Conservation (phyloP, 1,139 yeast species). For the Suhomyces choctaworum region DNA sequence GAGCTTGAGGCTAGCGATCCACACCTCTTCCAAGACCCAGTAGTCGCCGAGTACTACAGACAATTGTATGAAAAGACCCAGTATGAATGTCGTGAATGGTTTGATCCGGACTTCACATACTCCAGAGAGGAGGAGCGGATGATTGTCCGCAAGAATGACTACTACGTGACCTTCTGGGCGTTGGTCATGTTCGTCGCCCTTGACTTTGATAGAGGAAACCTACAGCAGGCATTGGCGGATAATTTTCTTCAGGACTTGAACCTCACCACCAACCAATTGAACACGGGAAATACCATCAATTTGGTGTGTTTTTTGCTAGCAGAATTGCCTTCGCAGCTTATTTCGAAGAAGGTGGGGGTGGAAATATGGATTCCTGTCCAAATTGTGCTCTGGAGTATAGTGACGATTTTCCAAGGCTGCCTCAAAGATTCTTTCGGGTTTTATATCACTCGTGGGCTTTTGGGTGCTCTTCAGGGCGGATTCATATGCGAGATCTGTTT, state of each 20-base stretch:
- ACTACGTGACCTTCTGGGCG: constrained; percentile 47
- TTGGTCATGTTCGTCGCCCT: constrained; percentile 52
- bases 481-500: constrained; percentile 32
- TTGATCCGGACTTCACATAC: constrained; percentile 51
- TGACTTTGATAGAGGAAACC: constrained; percentile 53
- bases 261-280: constrained; percentile 49
- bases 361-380: constrained; percentile 57
- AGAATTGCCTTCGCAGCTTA: constrained; percentile 56
- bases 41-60: constrained; percentile 41
- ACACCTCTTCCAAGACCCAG: constrained; percentile 32
- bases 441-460: constrained; percentile 27
- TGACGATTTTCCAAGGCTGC: constrained; percentile 47
- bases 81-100: constrained; percentile 46
- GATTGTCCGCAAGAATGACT: constrained; percentile 44
- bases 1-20: constrained; percentile 7
- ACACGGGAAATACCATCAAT: constrained; percentile 48
- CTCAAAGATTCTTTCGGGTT: constrained; percentile 31
- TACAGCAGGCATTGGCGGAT: constrained; percentile 53
- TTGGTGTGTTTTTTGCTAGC: constrained; percentile 48
- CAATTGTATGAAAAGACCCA: constrained; percentile 39
- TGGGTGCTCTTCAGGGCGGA: constrained; percentile 34
- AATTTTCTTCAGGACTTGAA: constrained; percentile 44
- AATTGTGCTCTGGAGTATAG: constrained; percentile 51
- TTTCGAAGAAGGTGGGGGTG: constrained; percentile 53
- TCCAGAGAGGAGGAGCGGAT: constrained; percentile 41